Base-by-base conservation (phyloP, 2,329 filamentous ascomycete species). In the Ascochyta rabiei region DNA sequence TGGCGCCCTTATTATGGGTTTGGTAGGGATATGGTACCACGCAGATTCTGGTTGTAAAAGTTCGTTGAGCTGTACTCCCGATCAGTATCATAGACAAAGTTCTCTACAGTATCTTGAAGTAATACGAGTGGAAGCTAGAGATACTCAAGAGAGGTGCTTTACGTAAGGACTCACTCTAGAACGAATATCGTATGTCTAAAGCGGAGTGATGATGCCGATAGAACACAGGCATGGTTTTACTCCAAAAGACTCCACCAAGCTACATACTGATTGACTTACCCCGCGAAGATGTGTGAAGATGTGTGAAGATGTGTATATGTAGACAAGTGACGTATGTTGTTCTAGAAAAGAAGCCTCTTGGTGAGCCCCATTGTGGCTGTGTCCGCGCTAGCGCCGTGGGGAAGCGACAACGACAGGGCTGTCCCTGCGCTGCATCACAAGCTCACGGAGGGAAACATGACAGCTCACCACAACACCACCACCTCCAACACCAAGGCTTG, bases 361-460 rank as follows among this genome's bases (percentile, higher is more conserved):
- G 16, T 48, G 50, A 38, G 46, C 42, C 40, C 39, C 41, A 38
- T 55, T 21, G 19, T 9, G 24, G 15, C 53, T 34, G 35, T 12
- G 21, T 50, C 35, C 12, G 42, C 38, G 34, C 42, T 56, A 56
- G 53, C 54, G 58, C 33, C 41, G 52, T 43, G 51, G 50, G 38
- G 43, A 60, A 38, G 57, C 59, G 46, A 30, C 59, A 42, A 30
- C 40, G 21, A 48, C 50, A 53, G 50, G 50, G 50, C 56, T 60
- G 62, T 59, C 47, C 50, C 48, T 61, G 47, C 56, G 56, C 43
- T 64, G 63, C 65, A 52, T 58, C 51, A 37, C 56, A 56, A 60
- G 59, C 57, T 50, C 48, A 28, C 48, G 46, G 43, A 48, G 48
- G 48, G 48, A 43, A 53, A 54, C 45, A 46, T 50, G 58, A 63